These are phyloP conservation scores for Trichocomaceae sp. DNA, from an alignment of 2,329 filamentous ascomycete genomes.

Conservation along the genomic window DNA sequence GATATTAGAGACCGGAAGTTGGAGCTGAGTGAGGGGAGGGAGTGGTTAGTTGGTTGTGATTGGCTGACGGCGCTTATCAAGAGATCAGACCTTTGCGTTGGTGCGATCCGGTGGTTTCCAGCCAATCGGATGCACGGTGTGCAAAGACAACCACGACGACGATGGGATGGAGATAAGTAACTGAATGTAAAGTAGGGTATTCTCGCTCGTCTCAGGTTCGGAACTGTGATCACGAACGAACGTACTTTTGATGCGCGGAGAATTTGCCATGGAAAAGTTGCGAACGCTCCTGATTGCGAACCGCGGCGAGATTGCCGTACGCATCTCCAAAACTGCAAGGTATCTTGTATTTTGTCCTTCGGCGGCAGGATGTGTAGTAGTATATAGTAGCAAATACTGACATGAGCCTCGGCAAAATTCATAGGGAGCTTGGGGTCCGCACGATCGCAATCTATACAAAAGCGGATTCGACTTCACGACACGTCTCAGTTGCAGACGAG, in stretches of 20 bases:
- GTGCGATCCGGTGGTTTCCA: background rate
- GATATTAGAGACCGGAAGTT: too few relatives aligned
- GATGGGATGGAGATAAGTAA: too few relatives aligned
- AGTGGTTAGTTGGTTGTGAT: too few relatives aligned
- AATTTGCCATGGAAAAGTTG: constrained; percentile 1
- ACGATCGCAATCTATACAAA: constrained; percentile 55
- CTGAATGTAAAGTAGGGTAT: background rate
- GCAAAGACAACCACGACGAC: background rate
- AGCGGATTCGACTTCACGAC: constrained; percentile 49
- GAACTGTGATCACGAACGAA: background rate
- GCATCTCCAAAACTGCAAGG: constrained; percentile 48
- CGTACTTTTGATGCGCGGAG: background rate
- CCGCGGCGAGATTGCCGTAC: constrained; percentile 52
- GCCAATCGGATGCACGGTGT: background rate
- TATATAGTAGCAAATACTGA: too few relatives aligned
- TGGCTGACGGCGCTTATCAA: background rate
- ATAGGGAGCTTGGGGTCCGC: constrained; percentile 37
- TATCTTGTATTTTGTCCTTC: constrained; percentile 11
- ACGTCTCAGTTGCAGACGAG: constrained; percentile 50
- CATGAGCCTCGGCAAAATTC: background rate
- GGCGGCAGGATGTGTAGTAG: too few relatives aligned
- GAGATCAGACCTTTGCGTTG: background rate
- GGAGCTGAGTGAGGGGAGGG: too few relatives aligned
- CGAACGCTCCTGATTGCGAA: constrained; percentile 49
- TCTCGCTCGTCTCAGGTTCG: background rate